These are phyloP conservation scores for Craspedostauros australis DNA, from an alignment of 108 stramenopile genomes.

Conservation along the genomic window DNA sequence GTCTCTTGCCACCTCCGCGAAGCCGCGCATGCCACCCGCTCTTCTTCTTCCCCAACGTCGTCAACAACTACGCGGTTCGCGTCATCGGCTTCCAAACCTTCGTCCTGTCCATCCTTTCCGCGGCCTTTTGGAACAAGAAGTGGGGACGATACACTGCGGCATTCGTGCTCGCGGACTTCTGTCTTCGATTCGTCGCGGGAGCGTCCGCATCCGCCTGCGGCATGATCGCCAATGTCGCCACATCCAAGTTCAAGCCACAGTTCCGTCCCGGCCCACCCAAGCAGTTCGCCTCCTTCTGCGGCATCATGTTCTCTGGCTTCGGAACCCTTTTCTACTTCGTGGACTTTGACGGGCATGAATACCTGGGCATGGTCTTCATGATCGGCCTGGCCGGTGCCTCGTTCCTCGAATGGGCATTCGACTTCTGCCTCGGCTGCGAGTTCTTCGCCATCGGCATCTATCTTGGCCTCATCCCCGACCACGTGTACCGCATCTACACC, in stretches of 20 bases:
- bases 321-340: slow-evolving; percentile 24
- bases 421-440: slow-evolving; percentile 29
- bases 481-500: slow-evolving; percentile 25
- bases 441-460: slow-evolving; percentile 20
- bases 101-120: slow-evolving; percentile 9
- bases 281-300: slow-evolving; percentile 29
- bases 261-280: slow-evolving; percentile 23
- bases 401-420: slow-evolving; percentile 24
- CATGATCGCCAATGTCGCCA: slow-evolving; percentile 18
- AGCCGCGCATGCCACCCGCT: slow-evolving; percentile 2
- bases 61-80: slow-evolving; percentile 28
- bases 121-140: slow-evolving; percentile 1
- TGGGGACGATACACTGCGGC: slow-evolving; percentile 25
- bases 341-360: slow-evolving; percentile 14
- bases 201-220: slow-evolving; percentile 16
- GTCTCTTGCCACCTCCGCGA: slow-evolving; percentile 10
- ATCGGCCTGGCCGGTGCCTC: slow-evolving; percentile 15
- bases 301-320: slow-evolving; percentile 12
- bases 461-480: slow-evolving; percentile 21
- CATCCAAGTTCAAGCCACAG: slow-evolving; percentile 9
- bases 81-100: slow-evolving; percentile 16
- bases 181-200: slow-evolving; percentile 17
- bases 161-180: slow-evolving; percentile 17
- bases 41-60: slow-evolving; percentile 30
- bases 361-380: slow-evolving; percentile 20